phyloP scores from a whole-genome alignment of 306 rosid genomes.

The Oemleria cerasiformis region DNA sequence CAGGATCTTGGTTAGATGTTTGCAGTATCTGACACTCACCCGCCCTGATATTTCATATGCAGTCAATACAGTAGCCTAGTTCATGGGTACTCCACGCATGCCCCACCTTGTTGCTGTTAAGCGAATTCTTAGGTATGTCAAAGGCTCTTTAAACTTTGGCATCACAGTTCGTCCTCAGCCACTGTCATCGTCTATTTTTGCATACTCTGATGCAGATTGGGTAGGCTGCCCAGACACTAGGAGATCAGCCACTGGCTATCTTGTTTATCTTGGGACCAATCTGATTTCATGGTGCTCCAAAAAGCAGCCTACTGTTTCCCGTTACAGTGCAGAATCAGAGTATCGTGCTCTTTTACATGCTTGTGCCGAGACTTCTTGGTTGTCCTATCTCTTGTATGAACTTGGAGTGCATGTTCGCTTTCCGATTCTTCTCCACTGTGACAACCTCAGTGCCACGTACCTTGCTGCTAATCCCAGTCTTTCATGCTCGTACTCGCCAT shows the following conservation, averaged over 20 bases:
- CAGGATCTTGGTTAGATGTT: background rate
- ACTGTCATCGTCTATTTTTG: background rate
- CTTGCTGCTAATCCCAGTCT: background rate
- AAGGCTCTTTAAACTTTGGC: background rate
- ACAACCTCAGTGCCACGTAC: background rate
- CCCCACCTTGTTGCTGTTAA: background rate
- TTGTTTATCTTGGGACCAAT: background rate
- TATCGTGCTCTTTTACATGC: background rate
- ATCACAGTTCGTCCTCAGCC: background rate
- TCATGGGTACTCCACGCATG: background rate
- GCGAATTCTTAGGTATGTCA: fast-evolving
- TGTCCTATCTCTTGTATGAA: background rate
- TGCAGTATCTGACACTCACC: too few species aligned
- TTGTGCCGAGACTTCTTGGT: background rate
- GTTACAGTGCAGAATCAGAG: fast-evolving
- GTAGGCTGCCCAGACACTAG: fast-evolving
- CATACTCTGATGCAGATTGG: background rate
- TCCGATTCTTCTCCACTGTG: background rate
- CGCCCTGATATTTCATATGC: too few species aligned
- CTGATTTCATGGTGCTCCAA: background rate
- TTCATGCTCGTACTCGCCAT: background rate
- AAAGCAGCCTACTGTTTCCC: background rate
- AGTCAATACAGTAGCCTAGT: background rate
- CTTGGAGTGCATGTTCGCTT: background rate
- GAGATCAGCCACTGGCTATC: background rate